Evolutionary conservation across 129 eudicot genomes (phyloP), one percentile per base, ranked within the genome.

Genomic region (Pulicaria dysenterica): DNA sequence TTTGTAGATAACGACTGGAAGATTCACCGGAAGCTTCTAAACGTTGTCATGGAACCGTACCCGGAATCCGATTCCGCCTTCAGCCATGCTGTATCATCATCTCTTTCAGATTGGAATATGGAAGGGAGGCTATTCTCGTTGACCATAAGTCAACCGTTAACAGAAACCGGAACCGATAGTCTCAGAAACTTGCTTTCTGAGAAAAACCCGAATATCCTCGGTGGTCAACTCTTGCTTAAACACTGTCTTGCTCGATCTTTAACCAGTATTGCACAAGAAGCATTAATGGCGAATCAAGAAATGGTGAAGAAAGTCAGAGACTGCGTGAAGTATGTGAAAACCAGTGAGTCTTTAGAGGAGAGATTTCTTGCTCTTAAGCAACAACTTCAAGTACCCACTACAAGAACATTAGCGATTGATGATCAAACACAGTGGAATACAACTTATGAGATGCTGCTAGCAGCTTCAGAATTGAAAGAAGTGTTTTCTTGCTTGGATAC

Each of bases 1-100:
- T 91, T 86, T 64, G 83, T 91, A 9, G 97, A 91, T 45, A 73
- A 64, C 51, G 97, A 91, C n/a, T 91, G 96, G 96, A 88, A 88
- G 70, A 82, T 86, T 63, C 96, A 88, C 49, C 48, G 84, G 42
- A 85, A 85, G 36, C 74, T 91, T 37, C 91, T 91, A 2, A 91
- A 82, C 48, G 93, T 91, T 46, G 83, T 91, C 8, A 74, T 74
- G 79, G 79, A 74, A 39, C 79, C 79, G 3, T 74, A 37, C 24
- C 79, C 79, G 1, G 79, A 74, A n/a, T 74, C 79, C 2, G 72
- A 74, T 74, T 74, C 79, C 0, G 79, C 79, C 0, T 64, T 74
- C 36, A 74, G 72, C 45, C 72, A 63, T 34, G 72, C 72, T 0
- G 79, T 74, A 10, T 64, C 79, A 9, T 54, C 65, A 6, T 74